Evolutionary conservation across 164 flowering plant genomes (phyloP), one percentile per base, ranked within the genome.

Genomic region (Umbellularia californica): DNA sequence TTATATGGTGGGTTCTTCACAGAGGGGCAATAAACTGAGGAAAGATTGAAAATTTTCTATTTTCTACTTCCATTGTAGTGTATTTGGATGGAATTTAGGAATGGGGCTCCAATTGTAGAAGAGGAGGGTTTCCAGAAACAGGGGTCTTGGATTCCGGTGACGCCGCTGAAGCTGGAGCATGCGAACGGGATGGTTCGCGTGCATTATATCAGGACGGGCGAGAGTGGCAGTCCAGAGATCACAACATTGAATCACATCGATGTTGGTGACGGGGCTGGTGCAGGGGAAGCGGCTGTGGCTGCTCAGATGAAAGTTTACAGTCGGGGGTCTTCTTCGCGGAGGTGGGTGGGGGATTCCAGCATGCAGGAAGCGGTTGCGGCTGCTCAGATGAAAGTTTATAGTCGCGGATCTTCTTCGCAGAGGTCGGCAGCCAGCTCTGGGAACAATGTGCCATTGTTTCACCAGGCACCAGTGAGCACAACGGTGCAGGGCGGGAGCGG

Each of bases 101-200:
- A 62, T 69, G 66, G 72, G 67, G 9, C 33, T 68, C 69, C 77
- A 12, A 19, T 67, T 78, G 33, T 81, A 11, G n/a, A 50, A 2
- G 68, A 75, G 27, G 75, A 78, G 7, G 80, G 74, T 12, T 17
- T 65, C 10, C 73, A 73, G 75, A 68, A 65, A 55, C 71, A 74
- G 22, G 72, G 79, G 66, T 77, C 87, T 2, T 86, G 88, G 88
- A 69, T 78, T 74, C 87, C 93, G 0, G 50, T 22, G 19, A 85
- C 88, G 66, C 93, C 90, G 2, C 52, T 74, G 2, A 83, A 78
- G 77, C 87, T 88, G 51, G 73, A 51, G 60, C 65, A 75, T 0
- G 64, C 77, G 14, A 79, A 72, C 28, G 60, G 68, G 58, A 17
- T 47, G 30, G 35, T 35, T 10, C 11, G 66, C 30, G n/a, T 28